Percentiles rank a stretch among this genome's conserved stretches.
Conservation (phyloP, 805 yeast species). For the Henningerozyma blattae region DNA sequence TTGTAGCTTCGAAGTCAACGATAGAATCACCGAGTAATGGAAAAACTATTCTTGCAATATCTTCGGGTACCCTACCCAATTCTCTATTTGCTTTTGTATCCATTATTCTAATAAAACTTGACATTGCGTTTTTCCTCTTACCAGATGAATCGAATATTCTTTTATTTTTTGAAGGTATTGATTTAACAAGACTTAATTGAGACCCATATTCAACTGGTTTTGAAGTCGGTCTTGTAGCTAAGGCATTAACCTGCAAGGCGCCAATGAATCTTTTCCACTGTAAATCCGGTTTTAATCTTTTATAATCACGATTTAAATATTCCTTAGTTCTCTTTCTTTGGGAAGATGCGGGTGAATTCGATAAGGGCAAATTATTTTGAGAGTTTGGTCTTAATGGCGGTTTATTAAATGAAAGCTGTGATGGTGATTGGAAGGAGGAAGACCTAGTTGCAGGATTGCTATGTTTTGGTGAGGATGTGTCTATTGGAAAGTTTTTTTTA, state of each 20-base stretch:
- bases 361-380: too few relatives aligned
- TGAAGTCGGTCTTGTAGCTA: constrained; percentile 60
- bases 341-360: too few relatives aligned
- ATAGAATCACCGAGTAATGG: constrained; percentile 46
- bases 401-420: too few relatives aligned
- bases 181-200: constrained; percentile 27
- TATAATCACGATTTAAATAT: too few relatives aligned
- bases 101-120: constrained; percentile 25
- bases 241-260: constrained; percentile 44
- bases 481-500: too few relatives aligned
- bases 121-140: constrained; percentile 13
- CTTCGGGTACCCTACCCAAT: constrained; percentile 67
- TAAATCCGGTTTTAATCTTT: constrained; percentile 5
- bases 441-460: too few relatives aligned
- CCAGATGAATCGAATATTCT: constrained; percentile 16
- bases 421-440: too few relatives aligned
- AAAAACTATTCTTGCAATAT: constrained; percentile 49
- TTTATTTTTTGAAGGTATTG: constrained; percentile 13
- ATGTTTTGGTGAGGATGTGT: too few relatives aligned
- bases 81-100: constrained; percentile 33
- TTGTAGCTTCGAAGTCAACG: constrained; percentile 42
- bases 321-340: too few relatives aligned
- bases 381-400: too few relatives aligned
- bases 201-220: constrained; percentile 34
- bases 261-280: constrained; percentile 45